phyloP scores from a whole-genome alignment of 1,139 yeast genomes.

The Pneumocystis oryctolagi region DNA sequence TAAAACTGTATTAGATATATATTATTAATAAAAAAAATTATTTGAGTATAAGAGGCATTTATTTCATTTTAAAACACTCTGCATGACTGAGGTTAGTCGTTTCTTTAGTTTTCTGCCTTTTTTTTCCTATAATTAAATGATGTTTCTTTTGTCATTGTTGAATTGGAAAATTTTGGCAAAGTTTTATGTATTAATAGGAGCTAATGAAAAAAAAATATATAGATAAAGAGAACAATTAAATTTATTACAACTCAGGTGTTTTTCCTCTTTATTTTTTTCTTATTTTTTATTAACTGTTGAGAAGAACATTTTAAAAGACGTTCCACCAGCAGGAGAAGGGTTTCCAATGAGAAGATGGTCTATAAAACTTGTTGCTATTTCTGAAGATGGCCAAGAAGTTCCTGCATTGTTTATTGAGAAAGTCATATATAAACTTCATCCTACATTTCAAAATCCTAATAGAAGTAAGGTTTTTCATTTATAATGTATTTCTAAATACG shows the following conservation, averaged over 20 bases:
- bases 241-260: not conserved
- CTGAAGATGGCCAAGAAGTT: constrained; percentile 64
- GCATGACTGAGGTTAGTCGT: not conserved
- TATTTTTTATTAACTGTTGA: not conserved
- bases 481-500: not conserved
- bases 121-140: not conserved
- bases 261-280: not conserved
- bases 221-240: not conserved
- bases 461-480: constrained; percentile 27
- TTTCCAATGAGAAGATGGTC: constrained; percentile 96
- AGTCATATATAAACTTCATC: constrained; percentile 86
- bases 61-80: not conserved
- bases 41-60: not conserved
- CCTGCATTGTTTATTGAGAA: constrained; percentile 84
- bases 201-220: not conserved
- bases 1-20: not conserved
- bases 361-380: constrained; percentile 57
- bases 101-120: not conserved
- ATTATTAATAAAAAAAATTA: not conserved
- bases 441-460: constrained; percentile 81
- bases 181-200: not conserved
- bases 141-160: not conserved
- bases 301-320: constrained; percentile 40
- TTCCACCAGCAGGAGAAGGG: constrained; percentile 74
- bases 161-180: not conserved